Conservation (phyloP, 2,329 filamentous ascomycete species). For the Xenoacremonium recifei region DNA sequence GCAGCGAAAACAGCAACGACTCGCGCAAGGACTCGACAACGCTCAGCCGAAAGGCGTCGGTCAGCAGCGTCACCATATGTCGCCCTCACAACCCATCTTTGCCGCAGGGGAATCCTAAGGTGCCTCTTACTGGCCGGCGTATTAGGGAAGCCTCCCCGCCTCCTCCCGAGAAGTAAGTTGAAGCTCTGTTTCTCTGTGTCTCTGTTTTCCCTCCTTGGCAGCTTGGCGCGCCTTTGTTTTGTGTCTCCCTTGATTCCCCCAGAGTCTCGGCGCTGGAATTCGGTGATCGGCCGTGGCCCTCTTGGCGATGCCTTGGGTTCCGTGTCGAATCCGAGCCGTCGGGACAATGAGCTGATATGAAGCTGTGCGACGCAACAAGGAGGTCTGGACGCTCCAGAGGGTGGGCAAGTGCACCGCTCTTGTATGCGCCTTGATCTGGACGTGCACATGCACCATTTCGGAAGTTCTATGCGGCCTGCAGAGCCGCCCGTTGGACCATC, state of each 20-base stretch:
- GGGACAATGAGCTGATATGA: no score
- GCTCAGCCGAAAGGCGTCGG: slow-evolving; percentile 44
- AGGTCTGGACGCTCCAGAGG: no score
- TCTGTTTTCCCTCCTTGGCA: slow-evolving; percentile 4
- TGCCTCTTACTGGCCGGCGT: slow-evolving; percentile 40
- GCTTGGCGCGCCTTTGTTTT: slow-evolving; percentile 3
- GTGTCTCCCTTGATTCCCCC: slow-evolving; percentile 1
- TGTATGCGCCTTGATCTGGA: neutral
- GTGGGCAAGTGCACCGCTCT: neutral
- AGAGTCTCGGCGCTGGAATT: neutral
- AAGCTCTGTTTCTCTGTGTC: slow-evolving; percentile 1
- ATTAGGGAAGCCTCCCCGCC: slow-evolving; percentile 50
- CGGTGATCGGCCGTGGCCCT: neutral
- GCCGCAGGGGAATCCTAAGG: slow-evolving; percentile 48
- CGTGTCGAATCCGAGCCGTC: no score
- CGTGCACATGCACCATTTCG: neutral
- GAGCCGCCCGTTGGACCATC: neutral
- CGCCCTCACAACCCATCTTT: slow-evolving; percentile 42
- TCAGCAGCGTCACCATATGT: slow-evolving; percentile 48
- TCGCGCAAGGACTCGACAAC: neutral
- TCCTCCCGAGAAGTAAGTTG: slow-evolving; percentile 45
- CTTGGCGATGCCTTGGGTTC: no score
- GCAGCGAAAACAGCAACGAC: no score
- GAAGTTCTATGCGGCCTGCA: neutral
- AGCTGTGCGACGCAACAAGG: no score